Evolutionary conservation across 2,329 filamentous ascomycete genomes (phyloP), one percentile per base, ranked within the genome.

Genomic region (Colletotrichum lindemuthianum): DNA sequence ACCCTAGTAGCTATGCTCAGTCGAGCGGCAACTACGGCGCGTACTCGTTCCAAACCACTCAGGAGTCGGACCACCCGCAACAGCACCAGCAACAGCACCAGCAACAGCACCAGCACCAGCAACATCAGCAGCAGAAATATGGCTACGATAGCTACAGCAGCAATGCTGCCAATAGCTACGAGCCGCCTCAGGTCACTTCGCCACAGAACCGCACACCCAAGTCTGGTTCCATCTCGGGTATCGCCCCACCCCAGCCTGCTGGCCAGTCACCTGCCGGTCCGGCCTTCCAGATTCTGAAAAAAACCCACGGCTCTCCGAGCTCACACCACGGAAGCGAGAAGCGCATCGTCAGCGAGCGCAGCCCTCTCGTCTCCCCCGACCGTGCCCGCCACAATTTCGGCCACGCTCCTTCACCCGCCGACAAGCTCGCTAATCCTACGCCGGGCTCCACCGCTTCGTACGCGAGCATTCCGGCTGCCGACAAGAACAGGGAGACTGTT

Each of bases 401-500:
- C 43, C 75, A 79, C 39, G 76, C 77, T 41, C 74, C 73, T 36
- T 76, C 74, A 7, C 61, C 69, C 10, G 64, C 52, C 24, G 67
- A 68, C 33, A 67, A 66, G 44, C 49, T 55, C 36, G 65, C 54
- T 11, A 65, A 69, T 36, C 64, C 66, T 15, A 67, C 59, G 24
- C 69, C 56, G 24, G 68, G 68, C 63, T 67, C 68, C 7, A 63
- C 59, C 12, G 68, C 48, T 24, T 69, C 65, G 34, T 66, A 66
- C 37, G 59, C 59, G 33, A 61, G 59, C 55, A 9, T 59, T n/a
- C 41, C 67, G 50, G 66, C 71, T 34, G 66, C 66, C 49, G 68
- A 72, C 8, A 71, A 77, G 49, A 75, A 78, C 57, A 87, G 82
- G 69, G 90, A 92, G 75, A 90, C 89, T 53, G 90, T 96, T 36